Base-by-base conservation (phyloP, 169 alveolate species). In the Plasmodium malariae region DNA sequence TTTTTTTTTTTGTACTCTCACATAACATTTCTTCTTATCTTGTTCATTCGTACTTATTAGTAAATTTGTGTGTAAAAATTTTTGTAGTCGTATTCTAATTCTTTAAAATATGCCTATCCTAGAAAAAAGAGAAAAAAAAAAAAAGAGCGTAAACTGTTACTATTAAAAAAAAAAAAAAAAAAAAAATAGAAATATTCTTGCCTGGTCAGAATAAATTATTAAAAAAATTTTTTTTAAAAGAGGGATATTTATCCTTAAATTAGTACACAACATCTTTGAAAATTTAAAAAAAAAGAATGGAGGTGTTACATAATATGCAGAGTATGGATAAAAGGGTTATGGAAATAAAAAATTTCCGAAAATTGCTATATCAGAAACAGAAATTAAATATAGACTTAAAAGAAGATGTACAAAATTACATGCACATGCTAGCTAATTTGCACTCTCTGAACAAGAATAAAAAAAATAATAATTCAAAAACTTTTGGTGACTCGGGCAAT, bases 261-360 rank as follows among this genome's bases (percentile, higher is more conserved):
- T n/a, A n/a, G n/a, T n/a, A n/a, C n/a, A n/a, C n/a, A n/a, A n/a
- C n/a, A 40, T 5, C 73, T 63, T 54, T 28, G 36, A 12, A 21
- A n/a, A n/a, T n/a, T n/a, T n/a, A 45, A 30, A 9, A 45, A 54
- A 6, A 24, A 34, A 74, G 19, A 57, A 74, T 74, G 88, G 74
- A 59, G 51, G 73, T 74, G 24, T 51, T 74, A 67, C 74, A 60
- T 26, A 60, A 74, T 36, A 40, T 74, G 43, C 73, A 74, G 21
- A 74, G 57, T 43, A 37, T 74, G 63, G 63, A 57, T 49, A 60
- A 32, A 36, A 19, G 74, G 65, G 60, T 74, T 60, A 30, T 21
- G 45, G 74, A 74, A 32, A 74, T 74, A 5, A 59, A 21, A 59
- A 59, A 59, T 24, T 24, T 74, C 49, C 43, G 51, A 74, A 74